Base-by-base conservation (phyloP, 1,284 basidiomycete species). In the Trametes pubescens region DNA sequence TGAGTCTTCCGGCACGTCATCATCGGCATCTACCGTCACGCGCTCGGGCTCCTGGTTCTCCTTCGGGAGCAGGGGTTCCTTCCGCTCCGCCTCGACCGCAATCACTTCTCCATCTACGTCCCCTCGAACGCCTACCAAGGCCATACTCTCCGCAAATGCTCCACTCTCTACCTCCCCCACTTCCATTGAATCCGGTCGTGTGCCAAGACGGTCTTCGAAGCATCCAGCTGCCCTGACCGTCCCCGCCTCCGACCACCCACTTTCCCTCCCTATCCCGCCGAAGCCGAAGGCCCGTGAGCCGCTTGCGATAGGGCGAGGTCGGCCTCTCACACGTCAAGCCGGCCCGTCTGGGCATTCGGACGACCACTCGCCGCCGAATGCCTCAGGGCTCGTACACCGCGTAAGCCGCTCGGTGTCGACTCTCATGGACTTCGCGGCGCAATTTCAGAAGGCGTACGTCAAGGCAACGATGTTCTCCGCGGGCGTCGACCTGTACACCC, bases 41-140 rank as follows among this genome's bases (percentile, higher is more conserved):
- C 81, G 83, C 44, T 80, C 85, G 22, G 79, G 80, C 51, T 87
- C 85, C 0, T 87, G 85, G 86, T 79, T 86, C 44, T 85, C 86
- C 22, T 85, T 86, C 64, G 77, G 79, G 61, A 80, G 80, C 65
- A 81, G 79, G 66, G 74, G 77, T 32, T 76, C 70, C 18, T 48
- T 67, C 32, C 64, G 64, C 18, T 69, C 78, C 11, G 62, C 68
- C 11, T 73, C 74, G 34, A 77, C 78, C 64, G n/a, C 77, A 70
- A 35, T 79, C 72, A 56, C 79, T n/a, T 72, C 75, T 2, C 73
- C 76, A 1, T 72, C 78, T 2, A 74, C 76, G 4, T 83, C 83
- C 16, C 79, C 81, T 68, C 65, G 79, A 77, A 32, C 79, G 77
- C 22, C 71, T 71, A n/a, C 76, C 4, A 76, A 73, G 18, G 76